Evolutionary conservation across 257 asterid species (phyloP), one percentile per base, ranked within the genome.

Genomic region (Solanum acaule): DNA sequence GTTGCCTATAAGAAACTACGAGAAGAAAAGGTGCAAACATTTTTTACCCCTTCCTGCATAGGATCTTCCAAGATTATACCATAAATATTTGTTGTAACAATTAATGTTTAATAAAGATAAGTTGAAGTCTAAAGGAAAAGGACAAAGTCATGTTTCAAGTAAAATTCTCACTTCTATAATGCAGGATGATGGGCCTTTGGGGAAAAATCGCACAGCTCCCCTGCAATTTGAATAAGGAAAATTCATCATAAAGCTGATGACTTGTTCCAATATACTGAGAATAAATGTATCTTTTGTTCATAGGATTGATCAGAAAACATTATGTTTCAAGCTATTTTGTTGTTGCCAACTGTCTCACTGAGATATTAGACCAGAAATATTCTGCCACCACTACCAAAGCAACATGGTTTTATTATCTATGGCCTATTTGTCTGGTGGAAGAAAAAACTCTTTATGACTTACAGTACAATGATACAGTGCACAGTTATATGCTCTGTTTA

Each of bases 181-280:
- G 90, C 98, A 96, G 87, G 98, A 92, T 83, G 92, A 91, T 84
- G 95, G 91, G 9, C 98, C 98, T 90, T 93, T 94, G 37, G 98
- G 99, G 90, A 90, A 97, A 93, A 97, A 97, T 75, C 98, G 93
- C 73, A 96, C 98, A 70, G 97, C 98, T 83, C 99, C 99, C 97
- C 98, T 97, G 96, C 93, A 88, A 91, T 83, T 86, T 61, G 23
- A 84, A 49, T 15, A 49, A 49, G 59, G 59, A 49, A 49, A 49
- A 49, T 49, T 16, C 61, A 86, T 61, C 72, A 61, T 33, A 42
- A 89, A 70, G 8, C 86, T 56, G 70, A 33, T 77, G 42, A 34
- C 9, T 59, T 27, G 5, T 27, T 38, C 6, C 18, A 35, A 33
- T 49, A 2, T 10, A n/a, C 14, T 1, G 67, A 12, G 59, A 40